A percentile compares a stretch with the other conserved stretches of the same genome.
Evolutionary conservation across 129 eudicot species (phyloP).

Genomic region (Ambrosia artemisiifolia): DNA sequence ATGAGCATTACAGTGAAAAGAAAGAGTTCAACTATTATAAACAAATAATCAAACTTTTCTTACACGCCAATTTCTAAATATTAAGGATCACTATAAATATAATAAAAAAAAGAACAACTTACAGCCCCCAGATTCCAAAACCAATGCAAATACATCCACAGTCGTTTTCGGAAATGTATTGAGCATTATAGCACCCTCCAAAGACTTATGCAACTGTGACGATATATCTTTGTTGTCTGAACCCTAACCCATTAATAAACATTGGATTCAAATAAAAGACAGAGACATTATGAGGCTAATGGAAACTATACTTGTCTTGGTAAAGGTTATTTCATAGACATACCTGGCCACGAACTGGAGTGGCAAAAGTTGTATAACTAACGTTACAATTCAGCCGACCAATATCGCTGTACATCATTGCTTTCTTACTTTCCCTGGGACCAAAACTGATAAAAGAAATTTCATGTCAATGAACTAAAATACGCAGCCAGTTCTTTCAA

Average conservation of each 20-base stretch:
- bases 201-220: slow-evolving; percentile 80
- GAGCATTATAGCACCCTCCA: slow-evolving; percentile 89
- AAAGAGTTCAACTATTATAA: slow-evolving; percentile 1
- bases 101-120: slow-evolving; percentile 27
- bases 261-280: not conserved
- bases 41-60: not conserved
- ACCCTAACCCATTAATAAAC: slow-evolving; percentile 38
- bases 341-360: slow-evolving; percentile 86
- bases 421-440: slow-evolving; percentile 98
- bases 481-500: not conserved
- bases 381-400: slow-evolving; percentile 93
- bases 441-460: slow-evolving; percentile 67
- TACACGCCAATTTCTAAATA: not conserved
- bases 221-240: slow-evolving; percentile 80
- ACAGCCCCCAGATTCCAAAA: slow-evolving; percentile 98
- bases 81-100: not conserved
- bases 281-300: not conserved
- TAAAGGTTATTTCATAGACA: not conserved
- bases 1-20: slow-evolving; percentile 9
- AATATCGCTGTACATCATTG: slow-evolving; percentile 86
- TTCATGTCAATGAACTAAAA: not conserved
- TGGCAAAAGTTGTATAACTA: slow-evolving; percentile 79
- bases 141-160: slow-evolving; percentile 94
- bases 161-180: slow-evolving; percentile 91
- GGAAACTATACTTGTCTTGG: not conserved